phyloP scores from a whole-genome alignment of 768 basidiomycete species.

The Chalciporus pseudorubinellus region DNA sequence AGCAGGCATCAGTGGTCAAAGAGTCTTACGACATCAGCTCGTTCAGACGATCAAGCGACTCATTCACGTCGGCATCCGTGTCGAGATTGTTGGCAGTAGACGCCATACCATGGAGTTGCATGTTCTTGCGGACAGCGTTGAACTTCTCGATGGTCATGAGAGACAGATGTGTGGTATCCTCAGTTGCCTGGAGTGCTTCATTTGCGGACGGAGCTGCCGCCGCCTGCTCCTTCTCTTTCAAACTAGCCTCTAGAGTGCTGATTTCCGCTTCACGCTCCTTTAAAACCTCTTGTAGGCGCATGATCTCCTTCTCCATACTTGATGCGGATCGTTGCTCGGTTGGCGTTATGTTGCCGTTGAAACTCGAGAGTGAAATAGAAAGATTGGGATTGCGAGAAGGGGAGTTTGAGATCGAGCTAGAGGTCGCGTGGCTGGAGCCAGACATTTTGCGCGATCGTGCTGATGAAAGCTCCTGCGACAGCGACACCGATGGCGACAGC shows the following conservation, averaged over 20 bases:
- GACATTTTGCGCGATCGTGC: conserved; percentile 83
- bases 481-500: conserved; percentile 91
- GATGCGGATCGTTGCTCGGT: conserved; percentile 70
- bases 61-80: conserved; percentile 50
- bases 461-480: conserved; percentile 95
- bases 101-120: conserved; percentile 49
- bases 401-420: conserved; percentile 63
- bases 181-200: conserved; percentile 10
- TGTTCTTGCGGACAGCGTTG: conserved; percentile 65
- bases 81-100: conserved; percentile 25
- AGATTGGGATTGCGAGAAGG: conserved; percentile 56
- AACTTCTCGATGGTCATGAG: conserved; percentile 74
- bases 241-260: conserved; percentile 56
- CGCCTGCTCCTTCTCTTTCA: conserved; percentile 39
- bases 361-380: conserved; percentile 53
- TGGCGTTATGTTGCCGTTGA: conserved; percentile 20
- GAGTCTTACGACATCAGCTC: conserved; percentile 84
- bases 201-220: background rate
- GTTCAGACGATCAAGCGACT: conserved; percentile 76
- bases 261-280: conserved; percentile 94
- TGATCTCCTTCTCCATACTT: conserved; percentile 92
- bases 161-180: conserved; percentile 47
- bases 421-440: conserved; percentile 70
- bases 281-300: conserved; percentile 90
- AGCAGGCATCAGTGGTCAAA: conserved; percentile 3